These are phyloP conservation scores for Tricholoma terreum DNA, from an alignment of 768 basidiomycete species.

Conservation along the genomic window DNA sequence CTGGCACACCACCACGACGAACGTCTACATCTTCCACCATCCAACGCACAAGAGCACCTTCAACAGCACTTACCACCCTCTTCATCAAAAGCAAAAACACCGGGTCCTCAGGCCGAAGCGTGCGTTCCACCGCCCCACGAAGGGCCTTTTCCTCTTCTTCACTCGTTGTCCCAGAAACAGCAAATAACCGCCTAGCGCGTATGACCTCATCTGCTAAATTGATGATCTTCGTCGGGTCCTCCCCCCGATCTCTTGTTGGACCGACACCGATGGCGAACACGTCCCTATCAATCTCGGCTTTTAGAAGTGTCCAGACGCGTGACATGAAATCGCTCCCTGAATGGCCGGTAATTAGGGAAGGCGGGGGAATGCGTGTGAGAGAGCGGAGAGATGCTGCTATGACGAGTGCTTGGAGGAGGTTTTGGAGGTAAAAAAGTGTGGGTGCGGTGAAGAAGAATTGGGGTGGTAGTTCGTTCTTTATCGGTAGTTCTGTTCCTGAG, in stretches of 20 bases:
- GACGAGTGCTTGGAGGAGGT: constrained; percentile 67
- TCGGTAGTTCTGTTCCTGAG: not conserved
- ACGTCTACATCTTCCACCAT: constrained; percentile 12
- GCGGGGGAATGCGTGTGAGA: constrained; percentile 41
- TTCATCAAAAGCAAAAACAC: constrained; percentile 63
- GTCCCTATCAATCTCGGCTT: constrained; percentile 47
- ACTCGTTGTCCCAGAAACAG: constrained; percentile 17
- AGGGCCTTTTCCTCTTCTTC: constrained; percentile 48
- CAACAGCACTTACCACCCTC: constrained; percentile 47
- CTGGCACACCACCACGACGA: constrained; percentile 20
- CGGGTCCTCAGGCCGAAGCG: constrained; percentile 58
- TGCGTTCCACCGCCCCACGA: constrained; percentile 61
- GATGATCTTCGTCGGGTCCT: constrained; percentile 49
- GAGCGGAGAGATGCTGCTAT: constrained; percentile 59
- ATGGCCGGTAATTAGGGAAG: constrained; percentile 6
- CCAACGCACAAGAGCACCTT: not conserved
- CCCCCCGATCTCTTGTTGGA: constrained; percentile 5
- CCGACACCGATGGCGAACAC: constrained; percentile 11
- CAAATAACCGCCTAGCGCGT: constrained; percentile 40
- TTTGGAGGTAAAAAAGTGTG: constrained; percentile 56
- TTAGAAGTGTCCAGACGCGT: constrained; percentile 65
- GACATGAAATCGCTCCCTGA: constrained; percentile 42
- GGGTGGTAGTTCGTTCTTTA: constrained; percentile 53
- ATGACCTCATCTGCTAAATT: constrained; percentile 76
- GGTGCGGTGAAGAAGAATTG: constrained; percentile 61